Base-by-base conservation (phyloP, 306 rosid genomes). In the Malus asiatica region DNA sequence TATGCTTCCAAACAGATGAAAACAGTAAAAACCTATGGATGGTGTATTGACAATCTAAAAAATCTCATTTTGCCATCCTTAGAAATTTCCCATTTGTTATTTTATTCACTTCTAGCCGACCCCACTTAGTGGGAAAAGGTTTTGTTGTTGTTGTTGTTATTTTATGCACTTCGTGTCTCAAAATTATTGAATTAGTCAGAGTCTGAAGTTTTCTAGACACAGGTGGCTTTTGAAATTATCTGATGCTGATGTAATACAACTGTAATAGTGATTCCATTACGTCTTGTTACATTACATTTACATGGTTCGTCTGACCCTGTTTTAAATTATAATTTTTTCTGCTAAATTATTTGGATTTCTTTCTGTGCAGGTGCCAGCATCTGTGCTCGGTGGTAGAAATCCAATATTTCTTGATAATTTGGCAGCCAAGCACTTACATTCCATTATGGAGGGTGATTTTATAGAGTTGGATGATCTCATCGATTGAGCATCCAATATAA, bases 391-490 rank as follows among this genome's bases (percentile, higher is more conserved):
- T 53, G 71, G 61, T 29, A 72, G 74, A 30, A 78, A 51, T 75
- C 69, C 86, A 30, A 64, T 63, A 61, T 35, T 79, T 59, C 32
- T 70, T 45, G 82, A 83, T 22, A 80, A 48, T 58, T 38, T 80
- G 40, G 62, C 82, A 25, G 66, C 80, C 57, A 74, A 58, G 68
- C 68, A 75, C 44, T 44, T 82, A 71, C 77, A 29, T 40, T 76
- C 82, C 73, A 74, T 90, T 74, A 32, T 74, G 59, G 88, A 92
- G 72, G 90, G 77, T 27, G 90, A 87, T 84, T 92, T 79, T 76
- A 69, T 92, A 44, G 96, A 88, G 85, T 55, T 89, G 82, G 82
- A 90, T 64, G 97, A 92, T 84, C 89, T 92, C 57, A 27, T 25
- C 3, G 73, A 74, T 69, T 84, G 82, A 77, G 23, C 57, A 35